Base-by-base conservation (phyloP, 352 stramenopile species). In the Paralagenidium karlingii region DNA sequence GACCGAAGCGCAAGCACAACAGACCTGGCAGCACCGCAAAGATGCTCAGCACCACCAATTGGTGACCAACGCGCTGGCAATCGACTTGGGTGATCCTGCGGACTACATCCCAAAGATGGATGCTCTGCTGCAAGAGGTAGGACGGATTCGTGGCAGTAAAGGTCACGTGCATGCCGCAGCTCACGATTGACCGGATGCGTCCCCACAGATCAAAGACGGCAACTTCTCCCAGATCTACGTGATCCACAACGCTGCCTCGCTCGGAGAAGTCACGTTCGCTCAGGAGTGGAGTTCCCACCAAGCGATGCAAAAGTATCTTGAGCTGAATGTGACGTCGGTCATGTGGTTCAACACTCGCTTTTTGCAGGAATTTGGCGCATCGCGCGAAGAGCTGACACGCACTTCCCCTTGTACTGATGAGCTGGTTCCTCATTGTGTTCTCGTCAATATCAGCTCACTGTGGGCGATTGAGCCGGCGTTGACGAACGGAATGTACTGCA, bases 381-480 rank as follows among this genome's bases (percentile, higher is more conserved):
- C 60, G 11, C 53, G 61, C 1, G 60, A 64, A 20, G 53, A 77
- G 34, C 34, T 75, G 24, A 19, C 12, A 19, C 33, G 16, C 28
- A 21, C 20, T 27, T n/a, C 7, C 22, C 36, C 16, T n/a, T 19
- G n/a, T n/a, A n/a, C n/a, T n/a, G n/a, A n/a, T n/a, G n/a, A 12
- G 13, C 3, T 16, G 6, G 12, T 22, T 10, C 24, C 54, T 24
- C 48, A 45, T 19, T 45, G 56, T 34, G 42, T 82, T 27, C 58
- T 94, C 31, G 40, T 93, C 24, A 95, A 95, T 40, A 68, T 95
- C 33, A 90, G 78, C 24, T 94, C 79, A 20, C 58, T 94, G 11
- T 83, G 68, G 34, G 80, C 69, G 19, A 69, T 95, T 34, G 47
- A 86, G 47, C 64, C 82, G 10, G 88, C 88, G 45, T 56, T 63